Evolutionary conservation across 306 rosid species (phyloP).

Genomic region (Prunus dulcis): DNA sequence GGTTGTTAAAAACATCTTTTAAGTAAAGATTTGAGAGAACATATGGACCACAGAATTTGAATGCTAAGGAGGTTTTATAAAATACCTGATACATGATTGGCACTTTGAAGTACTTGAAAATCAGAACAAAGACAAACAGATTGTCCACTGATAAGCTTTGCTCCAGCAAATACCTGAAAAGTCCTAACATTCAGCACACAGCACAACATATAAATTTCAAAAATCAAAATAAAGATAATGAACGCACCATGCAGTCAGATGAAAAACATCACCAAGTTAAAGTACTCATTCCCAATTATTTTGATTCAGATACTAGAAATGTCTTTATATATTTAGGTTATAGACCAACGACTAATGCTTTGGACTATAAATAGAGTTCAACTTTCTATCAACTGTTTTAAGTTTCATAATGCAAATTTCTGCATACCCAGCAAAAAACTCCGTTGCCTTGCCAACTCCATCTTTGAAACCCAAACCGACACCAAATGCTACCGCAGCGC

Average conservation of each 20-base stretch:
- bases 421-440: slow-evolving; percentile 88
- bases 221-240: not conserved
- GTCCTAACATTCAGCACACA: not conserved
- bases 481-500: slow-evolving; percentile 80
- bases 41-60: slow-evolving; percentile 10
- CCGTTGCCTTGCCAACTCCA: slow-evolving; percentile 71
- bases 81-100: slow-evolving; percentile 78
- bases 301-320: not conserved
- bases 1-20: not conserved
- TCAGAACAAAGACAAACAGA: slow-evolving; percentile 83
- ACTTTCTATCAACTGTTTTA: not conserved
- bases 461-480: slow-evolving; percentile 74
- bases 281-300: not conserved
- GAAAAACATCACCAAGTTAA: not conserved
- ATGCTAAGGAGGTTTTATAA: slow-evolving; percentile 13
- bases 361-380: not conserved
- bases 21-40: slow-evolving; percentile 21
- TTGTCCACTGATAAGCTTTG: slow-evolving; percentile 97
- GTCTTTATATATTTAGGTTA: not conserved
- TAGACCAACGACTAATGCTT: not conserved
- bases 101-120: slow-evolving; percentile 91
- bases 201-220: not conserved
- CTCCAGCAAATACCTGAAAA: slow-evolving; percentile 77
- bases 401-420: slow-evolving; percentile 6
- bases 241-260: not conserved